Evolutionary conservation across 169 alveolate species (phyloP), one percentile per base, ranked within the genome.

Genomic region (Cryptosporidium canis): DNA sequence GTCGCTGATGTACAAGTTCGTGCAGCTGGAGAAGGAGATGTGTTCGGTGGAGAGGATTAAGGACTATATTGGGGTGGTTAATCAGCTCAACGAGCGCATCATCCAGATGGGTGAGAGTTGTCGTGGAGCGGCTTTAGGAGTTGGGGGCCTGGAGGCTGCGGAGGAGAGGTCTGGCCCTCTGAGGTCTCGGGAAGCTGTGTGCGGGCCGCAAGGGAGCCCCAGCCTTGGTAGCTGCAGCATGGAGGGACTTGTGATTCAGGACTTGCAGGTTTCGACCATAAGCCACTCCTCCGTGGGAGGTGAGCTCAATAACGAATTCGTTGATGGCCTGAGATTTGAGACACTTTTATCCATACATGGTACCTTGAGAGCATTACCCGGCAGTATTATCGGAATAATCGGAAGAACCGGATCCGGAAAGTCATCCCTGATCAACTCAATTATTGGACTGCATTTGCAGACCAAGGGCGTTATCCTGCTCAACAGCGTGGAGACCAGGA

Each of bases 371-470:
- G 87, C 72, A 18, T 24, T 9, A 12, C 77, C 87, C 2, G 95
- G 96, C n/a, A 87, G 91, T 56, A 92, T 92, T 56, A 90, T 94
- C 7, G 96, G 95, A 31, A 93, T 96, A 41, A 67, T 96, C 29
- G 98, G 98, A 1, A 94, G 96, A 85, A 94, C 96, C 21, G 98
- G 98, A n/a, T 94, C 97, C 5, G 98, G 98, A 0, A 96, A 96
- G 67, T 90, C 96, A 21, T 90, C 96, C 5, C 68, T 96, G 14
- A 45, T 95, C n/a, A 92, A 95, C 48, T 85, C 96, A 21, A 67
- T 94, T 18, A 93, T 94, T 70, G 92, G 96, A 39, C 83, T 94
- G 27, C 41, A 39, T 29, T 24, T 41, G 24, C 55, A 35, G 27
- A 77, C 16, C 6, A 55, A 18, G 2, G 87, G 87, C n/a, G 3